phyloP scores from a whole-genome alignment of 768 basidiomycete species.

The Serendipita sp. region DNA sequence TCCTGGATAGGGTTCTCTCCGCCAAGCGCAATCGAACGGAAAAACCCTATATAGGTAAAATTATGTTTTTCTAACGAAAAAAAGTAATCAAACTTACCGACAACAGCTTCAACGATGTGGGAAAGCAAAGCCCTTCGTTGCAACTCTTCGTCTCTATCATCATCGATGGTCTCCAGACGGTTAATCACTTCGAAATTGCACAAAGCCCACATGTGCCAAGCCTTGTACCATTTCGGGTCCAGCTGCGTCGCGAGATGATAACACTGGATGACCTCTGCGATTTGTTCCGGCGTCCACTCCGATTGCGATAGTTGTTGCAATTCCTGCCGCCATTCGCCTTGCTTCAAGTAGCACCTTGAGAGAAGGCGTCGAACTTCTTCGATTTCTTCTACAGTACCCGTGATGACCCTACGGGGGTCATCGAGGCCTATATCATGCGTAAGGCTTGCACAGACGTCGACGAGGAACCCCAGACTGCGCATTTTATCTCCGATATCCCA shows the following conservation, averaged over 20 bases:
- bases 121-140: slow-evolving; percentile 7
- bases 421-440: neutral
- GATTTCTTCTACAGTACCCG: slow-evolving; percentile 16
- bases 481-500: slow-evolving; percentile 1
- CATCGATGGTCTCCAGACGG: slow-evolving; percentile 19
- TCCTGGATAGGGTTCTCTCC: slow-evolving; percentile 32
- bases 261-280: slow-evolving; percentile 23
- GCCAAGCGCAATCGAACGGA: slow-evolving; percentile 31
- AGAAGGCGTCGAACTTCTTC: slow-evolving; percentile 24
- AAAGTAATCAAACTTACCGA: slow-evolving; percentile 15
- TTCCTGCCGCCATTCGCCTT: slow-evolving; percentile 40
- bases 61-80: slow-evolving; percentile 7
- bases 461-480: neutral
- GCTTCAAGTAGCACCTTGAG: slow-evolving; percentile 67
- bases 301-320: slow-evolving; percentile 14
- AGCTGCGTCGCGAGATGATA: slow-evolving; percentile 30
- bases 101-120: slow-evolving; percentile 29
- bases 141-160: slow-evolving; percentile 15
- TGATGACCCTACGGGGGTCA: neutral
- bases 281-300: slow-evolving; percentile 18
- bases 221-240: slow-evolving; percentile 35
- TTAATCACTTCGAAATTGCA: slow-evolving; percentile 27
- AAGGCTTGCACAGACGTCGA: neutral
- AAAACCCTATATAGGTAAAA: slow-evolving; percentile 22
- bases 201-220: slow-evolving; percentile 37